These are phyloP conservation scores for Ceriops zippeliana DNA, from an alignment of 345 rosid genomes.

Conservation along the genomic window DNA sequence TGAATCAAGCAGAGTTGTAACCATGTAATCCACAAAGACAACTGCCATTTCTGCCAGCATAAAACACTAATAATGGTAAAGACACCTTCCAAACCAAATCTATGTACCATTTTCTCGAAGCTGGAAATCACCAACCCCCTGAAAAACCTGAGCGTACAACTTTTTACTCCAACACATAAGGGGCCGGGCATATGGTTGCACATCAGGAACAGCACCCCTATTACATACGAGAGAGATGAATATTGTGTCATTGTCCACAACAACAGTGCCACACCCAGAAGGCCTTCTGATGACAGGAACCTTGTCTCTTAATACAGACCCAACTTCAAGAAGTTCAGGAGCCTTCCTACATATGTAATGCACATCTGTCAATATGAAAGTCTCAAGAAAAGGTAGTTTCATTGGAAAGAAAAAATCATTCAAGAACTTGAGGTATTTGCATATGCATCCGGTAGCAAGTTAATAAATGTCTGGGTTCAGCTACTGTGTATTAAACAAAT, in stretches of 20 bases:
- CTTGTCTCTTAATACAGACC: slow-evolving; percentile 47
- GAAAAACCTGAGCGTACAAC: slow-evolving; percentile 62
- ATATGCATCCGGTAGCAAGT: too few species aligned
- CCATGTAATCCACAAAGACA: not conserved
- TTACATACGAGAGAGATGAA: slow-evolving; percentile 84
- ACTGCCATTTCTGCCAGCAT: not conserved
- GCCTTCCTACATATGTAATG: slow-evolving; percentile 39
- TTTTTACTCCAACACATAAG: slow-evolving; percentile 85
- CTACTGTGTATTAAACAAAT: too few species aligned
- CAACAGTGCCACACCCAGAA: slow-evolving; percentile 88
- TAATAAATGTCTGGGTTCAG: too few species aligned
- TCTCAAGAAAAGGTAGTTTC: too few species aligned
- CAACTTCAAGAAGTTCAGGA: slow-evolving; percentile 63
- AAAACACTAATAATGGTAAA: not conserved
- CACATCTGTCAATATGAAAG: too few species aligned
- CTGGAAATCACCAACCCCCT: slow-evolving; percentile 52
- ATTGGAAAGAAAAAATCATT: too few species aligned
- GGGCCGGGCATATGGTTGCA: slow-evolving; percentile 77
- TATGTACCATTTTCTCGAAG: slow-evolving; percentile 80
- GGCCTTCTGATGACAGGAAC: slow-evolving; percentile 78
- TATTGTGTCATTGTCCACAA: slow-evolving; percentile 66
- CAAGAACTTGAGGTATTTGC: too few species aligned
- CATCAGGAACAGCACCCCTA: slow-evolving; percentile 55
- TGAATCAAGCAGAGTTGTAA: not conserved
- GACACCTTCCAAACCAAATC: slow-evolving; percentile 7